Evolutionary conservation across 1,284 basidiomycete species (phyloP).

Genomic region (Cutaneotrichosporon cyanovorans): DNA sequence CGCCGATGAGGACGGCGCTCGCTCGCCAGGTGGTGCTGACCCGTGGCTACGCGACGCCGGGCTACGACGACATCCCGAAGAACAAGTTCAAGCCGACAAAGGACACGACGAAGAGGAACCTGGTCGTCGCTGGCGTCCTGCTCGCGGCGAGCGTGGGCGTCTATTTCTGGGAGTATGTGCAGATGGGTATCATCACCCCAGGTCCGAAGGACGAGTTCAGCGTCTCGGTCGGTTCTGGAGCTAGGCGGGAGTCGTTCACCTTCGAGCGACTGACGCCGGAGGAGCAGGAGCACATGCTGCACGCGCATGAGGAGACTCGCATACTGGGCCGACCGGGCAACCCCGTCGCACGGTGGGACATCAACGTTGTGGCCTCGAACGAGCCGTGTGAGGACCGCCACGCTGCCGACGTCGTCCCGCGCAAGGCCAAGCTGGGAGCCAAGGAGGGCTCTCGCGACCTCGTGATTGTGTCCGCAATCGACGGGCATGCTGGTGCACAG

Average conservation of each 20-base stretch:
- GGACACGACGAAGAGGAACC: constrained; percentile 15
- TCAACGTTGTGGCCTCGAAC: constrained; percentile 72
- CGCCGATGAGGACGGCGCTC: neutral
- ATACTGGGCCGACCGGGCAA: constrained; percentile 24
- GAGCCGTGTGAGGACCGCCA: constrained; percentile 84
- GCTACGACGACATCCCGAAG: constrained; percentile 4
- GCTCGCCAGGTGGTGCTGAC: too few species aligned
- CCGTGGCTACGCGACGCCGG: too few species aligned
- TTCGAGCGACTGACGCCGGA: constrained; percentile 27
- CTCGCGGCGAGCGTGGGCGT: constrained; percentile 22
- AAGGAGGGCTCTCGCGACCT: constrained; percentile 53
- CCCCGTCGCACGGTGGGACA: constrained; percentile 55
- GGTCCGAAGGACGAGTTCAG: constrained; percentile 8
- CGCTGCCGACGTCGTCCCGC: constrained; percentile 59
- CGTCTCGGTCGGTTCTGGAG: constrained; percentile 8
- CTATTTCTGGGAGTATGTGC: constrained; percentile 27
- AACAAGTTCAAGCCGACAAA: constrained; percentile 2
- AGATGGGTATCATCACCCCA: constrained; percentile 2
- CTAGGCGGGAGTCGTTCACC: constrained; percentile 14
- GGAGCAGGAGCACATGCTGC: constrained; percentile 29
- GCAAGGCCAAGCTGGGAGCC: constrained; percentile 31
- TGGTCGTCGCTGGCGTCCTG: constrained; percentile 22
- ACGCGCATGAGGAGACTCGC: constrained; percentile 23
- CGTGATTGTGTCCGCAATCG: constrained; percentile 80
- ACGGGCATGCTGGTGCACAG: constrained; percentile 79